Evolutionary conservation across 495 filamentous ascomycete species (phyloP), one percentile per base, ranked within the genome.

Genomic region (Annulohypoxylon bovei): DNA sequence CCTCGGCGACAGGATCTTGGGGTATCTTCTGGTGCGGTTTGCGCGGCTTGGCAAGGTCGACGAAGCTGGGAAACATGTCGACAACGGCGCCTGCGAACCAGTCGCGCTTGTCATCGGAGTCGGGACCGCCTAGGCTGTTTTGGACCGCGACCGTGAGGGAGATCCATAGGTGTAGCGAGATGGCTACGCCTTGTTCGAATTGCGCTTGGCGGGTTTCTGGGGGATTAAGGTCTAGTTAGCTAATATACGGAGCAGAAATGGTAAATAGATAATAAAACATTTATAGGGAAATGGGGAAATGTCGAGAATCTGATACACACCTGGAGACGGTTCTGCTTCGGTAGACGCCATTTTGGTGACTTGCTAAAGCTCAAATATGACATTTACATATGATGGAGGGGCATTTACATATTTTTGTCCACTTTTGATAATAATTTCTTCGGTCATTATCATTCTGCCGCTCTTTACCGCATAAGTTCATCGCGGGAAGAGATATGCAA

Each of bases 81-180:
- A 91, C 92, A 72, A 98, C 86, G 14, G 90, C 89, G 74, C 94
- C 94, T 53, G 92, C 94, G 73, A 99, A 92, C 95, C 95, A 98
- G 85, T 95, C 95, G 62, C 94, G 91, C 81, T 98, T 98, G 80
- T 95, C 93, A 53, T 81, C 73, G 28, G 88, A 91, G 62, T 92
- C 90, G n/a, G 92, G 86, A 0, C 95, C 95, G 76, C 95, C 95
- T 91, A 93, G 97, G 76, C 88, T 83, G 73, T 91, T 92, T 72
- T 89, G 86, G n/a, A 97, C 91, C 52, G 95, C 94, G 60, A 97
- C 89, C 30, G 88, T 91, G 40, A 99, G 90, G 4, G 92, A 90
- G 4, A 90, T 88, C 95, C 96, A 99, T 76, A 87, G 84, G 85
- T 92, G 85, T 47, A 97, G 86, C 20, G 88, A 80, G 66, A 95